These are phyloP conservation scores for Debaryomyces sp. DNA, from an alignment of 1,139 yeast species.

Conservation along the genomic window DNA sequence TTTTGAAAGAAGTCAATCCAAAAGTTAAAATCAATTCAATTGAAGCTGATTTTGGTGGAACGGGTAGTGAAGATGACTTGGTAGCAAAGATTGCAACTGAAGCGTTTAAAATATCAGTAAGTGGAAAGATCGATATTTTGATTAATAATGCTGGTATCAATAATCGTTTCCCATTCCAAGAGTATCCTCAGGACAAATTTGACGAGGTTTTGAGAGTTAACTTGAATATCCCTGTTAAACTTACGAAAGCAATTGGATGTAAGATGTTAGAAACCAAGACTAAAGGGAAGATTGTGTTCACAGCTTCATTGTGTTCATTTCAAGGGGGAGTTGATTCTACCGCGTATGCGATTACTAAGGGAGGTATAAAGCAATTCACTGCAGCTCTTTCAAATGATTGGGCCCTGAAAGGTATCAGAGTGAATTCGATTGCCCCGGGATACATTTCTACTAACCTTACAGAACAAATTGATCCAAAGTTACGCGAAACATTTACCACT, in stretches of 20 bases:
- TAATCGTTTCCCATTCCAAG: slow-evolving; percentile 34
- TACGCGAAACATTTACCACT: slow-evolving; percentile 34
- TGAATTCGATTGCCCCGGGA: slow-evolving; percentile 61
- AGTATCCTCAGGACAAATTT: slow-evolving; percentile 43
- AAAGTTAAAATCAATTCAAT: slow-evolving; percentile 21
- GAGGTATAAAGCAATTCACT: slow-evolving; percentile 51
- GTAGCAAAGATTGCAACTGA: slow-evolving; percentile 14
- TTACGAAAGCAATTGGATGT: slow-evolving; percentile 49
- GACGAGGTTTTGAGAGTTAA: slow-evolving; percentile 51
- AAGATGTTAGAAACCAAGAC: slow-evolving; percentile 33
- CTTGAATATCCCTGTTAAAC: slow-evolving; percentile 45
- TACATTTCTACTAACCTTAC: slow-evolving; percentile 57
- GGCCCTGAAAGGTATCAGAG: slow-evolving; percentile 51
- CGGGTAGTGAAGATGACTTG: slow-evolving; percentile 12
- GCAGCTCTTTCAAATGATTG: slow-evolving; percentile 57
- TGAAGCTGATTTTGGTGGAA: slow-evolving; percentile 23
- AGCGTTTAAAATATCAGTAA: slow-evolving; percentile 30
- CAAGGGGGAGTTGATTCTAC: slow-evolving; percentile 30
- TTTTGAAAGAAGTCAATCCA: slow-evolving; percentile 23
- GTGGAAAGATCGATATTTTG: slow-evolving; percentile 48
- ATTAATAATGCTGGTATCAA: slow-evolving; percentile 60
- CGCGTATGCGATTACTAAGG: slow-evolving; percentile 57
- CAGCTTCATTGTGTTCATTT: slow-evolving; percentile 21
- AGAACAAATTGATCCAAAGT: slow-evolving; percentile 32
- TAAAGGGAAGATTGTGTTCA: slow-evolving; percentile 27